phyloP scores from a whole-genome alignment of 1,139 yeast species.

The Saccharomycopsis crataegensis region DNA sequence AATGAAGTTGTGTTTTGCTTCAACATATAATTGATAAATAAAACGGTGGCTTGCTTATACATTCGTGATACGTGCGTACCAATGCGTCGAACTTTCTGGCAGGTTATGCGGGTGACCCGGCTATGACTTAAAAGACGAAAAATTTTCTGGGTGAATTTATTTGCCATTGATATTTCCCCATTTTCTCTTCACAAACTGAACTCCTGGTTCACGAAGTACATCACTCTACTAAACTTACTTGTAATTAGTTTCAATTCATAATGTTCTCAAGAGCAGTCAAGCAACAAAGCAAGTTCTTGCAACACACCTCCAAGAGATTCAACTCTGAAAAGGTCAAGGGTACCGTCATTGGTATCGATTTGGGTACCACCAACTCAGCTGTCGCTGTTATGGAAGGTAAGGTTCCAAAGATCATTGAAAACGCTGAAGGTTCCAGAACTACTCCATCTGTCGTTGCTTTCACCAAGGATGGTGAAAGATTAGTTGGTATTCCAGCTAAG shows the following conservation, averaged over 20 bases:
- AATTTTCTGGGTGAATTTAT: not conserved
- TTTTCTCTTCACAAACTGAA: not conserved
- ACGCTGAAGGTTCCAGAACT: conserved; percentile 98
- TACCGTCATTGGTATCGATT: conserved; percentile 94
- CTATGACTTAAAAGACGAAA: not conserved
- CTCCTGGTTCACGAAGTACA: not conserved
- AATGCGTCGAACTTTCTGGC: not conserved
- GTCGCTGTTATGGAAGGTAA: conserved; percentile 98
- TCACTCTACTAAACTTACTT: not conserved
- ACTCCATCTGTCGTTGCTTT: conserved; percentile 98
- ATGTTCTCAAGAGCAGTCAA: conserved; percentile 19
- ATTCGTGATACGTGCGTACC: not conserved
- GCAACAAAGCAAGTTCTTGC: conserved; percentile 12
- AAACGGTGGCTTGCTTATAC: no score
- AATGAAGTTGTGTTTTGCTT: no score
- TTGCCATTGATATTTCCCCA: not conserved
- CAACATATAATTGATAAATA: no score
- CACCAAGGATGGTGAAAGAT: conserved; percentile 91
- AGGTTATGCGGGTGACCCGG: not conserved
- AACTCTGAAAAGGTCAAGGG: conserved; percentile 51
- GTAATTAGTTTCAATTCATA: conserved; percentile 1
- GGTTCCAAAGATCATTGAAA: conserved; percentile 92
- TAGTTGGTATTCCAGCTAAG: conserved; percentile 98
- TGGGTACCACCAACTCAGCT: conserved; percentile 99
- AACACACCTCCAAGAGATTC: conserved; percentile 24